Evolutionary conservation across 805 yeast genomes (phyloP).

Genomic region (Spathaspora girioi): DNA sequence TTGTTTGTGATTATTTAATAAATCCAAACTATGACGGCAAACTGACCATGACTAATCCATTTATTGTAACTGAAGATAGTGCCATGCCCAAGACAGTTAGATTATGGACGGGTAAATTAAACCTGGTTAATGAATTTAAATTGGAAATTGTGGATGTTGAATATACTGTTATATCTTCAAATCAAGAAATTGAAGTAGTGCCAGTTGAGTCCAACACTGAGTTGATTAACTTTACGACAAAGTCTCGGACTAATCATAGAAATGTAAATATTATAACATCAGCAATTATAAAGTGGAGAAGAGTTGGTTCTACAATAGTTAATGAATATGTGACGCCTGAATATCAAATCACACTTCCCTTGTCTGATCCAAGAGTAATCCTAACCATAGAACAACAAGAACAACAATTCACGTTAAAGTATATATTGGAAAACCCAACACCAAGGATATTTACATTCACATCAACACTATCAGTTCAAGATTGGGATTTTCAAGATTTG

Average conservation of each 20-base stretch:
- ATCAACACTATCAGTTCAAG: conserved; percentile 35
- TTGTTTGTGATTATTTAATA: conserved; percentile 16
- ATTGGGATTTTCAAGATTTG: conserved; percentile 22
- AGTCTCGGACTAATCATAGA: conserved; percentile 35
- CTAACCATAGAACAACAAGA: conserved; percentile 18
- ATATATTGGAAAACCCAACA: conserved; percentile 72
- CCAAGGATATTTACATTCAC: conserved; percentile 63
- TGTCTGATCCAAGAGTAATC: conserved; percentile 66
- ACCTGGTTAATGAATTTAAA: conserved; percentile 5
- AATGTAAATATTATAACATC: conserved; percentile 27
- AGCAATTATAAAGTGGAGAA: conserved; percentile 31
- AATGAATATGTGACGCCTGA: conserved; percentile 32
- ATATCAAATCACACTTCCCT: conserved; percentile 55
- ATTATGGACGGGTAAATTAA: conserved; percentile 24
- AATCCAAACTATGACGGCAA: conserved; percentile 22
- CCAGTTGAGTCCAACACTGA: neutral
- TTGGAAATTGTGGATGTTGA: conserved; percentile 15
- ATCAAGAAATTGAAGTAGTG: conserved; percentile 18
- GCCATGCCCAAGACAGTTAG: conserved; percentile 30
- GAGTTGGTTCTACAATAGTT: conserved; percentile 8
- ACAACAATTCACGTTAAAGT: conserved; percentile 31
- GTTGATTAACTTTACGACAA: conserved; percentile 27
- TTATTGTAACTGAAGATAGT: conserved; percentile 18
- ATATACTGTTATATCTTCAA: conserved; percentile 20
- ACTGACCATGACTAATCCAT: conserved; percentile 32